Conservation (phyloP, 331 rosid species). For the Quercus phellos region DNA sequence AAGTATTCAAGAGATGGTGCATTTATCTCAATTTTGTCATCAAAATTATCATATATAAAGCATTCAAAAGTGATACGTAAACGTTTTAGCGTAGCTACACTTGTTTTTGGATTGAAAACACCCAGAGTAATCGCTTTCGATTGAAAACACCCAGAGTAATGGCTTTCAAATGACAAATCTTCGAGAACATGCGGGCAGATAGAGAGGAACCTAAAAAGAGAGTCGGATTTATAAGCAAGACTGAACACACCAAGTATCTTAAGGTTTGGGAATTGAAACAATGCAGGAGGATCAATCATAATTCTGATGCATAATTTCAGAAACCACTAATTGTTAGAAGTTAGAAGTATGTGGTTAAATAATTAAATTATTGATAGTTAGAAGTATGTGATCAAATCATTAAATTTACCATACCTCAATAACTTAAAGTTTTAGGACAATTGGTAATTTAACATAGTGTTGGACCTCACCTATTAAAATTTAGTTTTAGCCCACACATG, state of each 20-base stretch:
- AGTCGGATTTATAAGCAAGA: not conserved
- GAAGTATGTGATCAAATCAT: too few species aligned
- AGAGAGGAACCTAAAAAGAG: not conserved
- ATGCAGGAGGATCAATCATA: not conserved
- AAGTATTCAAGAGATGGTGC: not conserved
- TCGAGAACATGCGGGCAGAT: not conserved
- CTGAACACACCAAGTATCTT: not conserved
- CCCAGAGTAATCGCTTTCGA: too few species aligned
- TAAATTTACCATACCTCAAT: too few species aligned
- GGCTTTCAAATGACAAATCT: not conserved
- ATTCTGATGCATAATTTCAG: too few species aligned
- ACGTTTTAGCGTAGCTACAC: not conserved
- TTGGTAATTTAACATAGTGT: too few species aligned
- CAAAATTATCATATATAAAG: not conserved
- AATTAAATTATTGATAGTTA: accelerated
- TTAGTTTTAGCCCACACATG: too few species aligned
- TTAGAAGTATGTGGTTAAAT: too few species aligned
- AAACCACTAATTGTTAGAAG: too few species aligned
- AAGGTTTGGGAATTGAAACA: not conserved
- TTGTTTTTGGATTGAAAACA: not conserved
- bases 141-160: not conserved
- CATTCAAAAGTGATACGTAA: not conserved
- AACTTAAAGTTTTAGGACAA: too few species aligned
- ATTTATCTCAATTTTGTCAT: not conserved
- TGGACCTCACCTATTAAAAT: accelerated